Evolutionary conservation across 2,329 filamentous ascomycete genomes (phyloP).

Genomic region (Penicillium sp.): DNA sequence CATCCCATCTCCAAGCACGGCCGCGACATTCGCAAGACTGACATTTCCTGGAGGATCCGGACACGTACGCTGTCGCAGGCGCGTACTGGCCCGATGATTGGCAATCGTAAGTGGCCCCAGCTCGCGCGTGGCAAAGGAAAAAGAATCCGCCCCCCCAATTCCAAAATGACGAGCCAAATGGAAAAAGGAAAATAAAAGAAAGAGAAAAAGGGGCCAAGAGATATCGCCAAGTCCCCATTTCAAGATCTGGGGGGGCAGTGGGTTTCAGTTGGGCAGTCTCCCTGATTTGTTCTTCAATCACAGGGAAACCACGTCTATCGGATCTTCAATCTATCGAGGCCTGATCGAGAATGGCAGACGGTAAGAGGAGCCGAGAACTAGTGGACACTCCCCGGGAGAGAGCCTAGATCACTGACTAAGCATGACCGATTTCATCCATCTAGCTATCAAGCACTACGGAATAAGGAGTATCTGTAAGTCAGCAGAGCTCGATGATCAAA

Average conservation of each 20-base stretch:
- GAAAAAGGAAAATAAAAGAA: neutral
- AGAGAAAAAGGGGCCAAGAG: too few species aligned
- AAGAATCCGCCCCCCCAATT: neutral
- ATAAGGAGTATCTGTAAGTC: conserved; percentile 15
- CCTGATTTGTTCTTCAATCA: too few species aligned
- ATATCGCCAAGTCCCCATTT: too few species aligned
- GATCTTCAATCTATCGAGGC: conserved; percentile 18
- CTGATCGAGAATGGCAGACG: conserved; percentile 17
- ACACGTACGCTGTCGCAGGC: conserved; percentile 1
- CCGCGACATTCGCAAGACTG: neutral
- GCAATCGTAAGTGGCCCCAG: conserved; percentile 2
- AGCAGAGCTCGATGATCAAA: neutral
- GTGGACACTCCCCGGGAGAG: neutral
- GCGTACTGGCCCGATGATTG: conserved; percentile 1
- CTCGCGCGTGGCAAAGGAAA: neutral
- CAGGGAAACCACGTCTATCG: conserved; percentile 17
- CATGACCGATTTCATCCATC: neutral
- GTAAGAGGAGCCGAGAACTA: conserved; percentile 3
- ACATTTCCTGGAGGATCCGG: neutral
- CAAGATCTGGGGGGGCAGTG: too few species aligned
- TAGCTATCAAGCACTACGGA: conserved; percentile 17
- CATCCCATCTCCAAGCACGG: neutral
- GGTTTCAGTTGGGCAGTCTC: too few species aligned
- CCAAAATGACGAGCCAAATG: neutral
- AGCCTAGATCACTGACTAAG: conserved; percentile 1